Evolutionary conservation across 164 flowering plant genomes (phyloP), one percentile per base, ranked within the genome.

Genomic region (Stephania yunnanensis): DNA sequence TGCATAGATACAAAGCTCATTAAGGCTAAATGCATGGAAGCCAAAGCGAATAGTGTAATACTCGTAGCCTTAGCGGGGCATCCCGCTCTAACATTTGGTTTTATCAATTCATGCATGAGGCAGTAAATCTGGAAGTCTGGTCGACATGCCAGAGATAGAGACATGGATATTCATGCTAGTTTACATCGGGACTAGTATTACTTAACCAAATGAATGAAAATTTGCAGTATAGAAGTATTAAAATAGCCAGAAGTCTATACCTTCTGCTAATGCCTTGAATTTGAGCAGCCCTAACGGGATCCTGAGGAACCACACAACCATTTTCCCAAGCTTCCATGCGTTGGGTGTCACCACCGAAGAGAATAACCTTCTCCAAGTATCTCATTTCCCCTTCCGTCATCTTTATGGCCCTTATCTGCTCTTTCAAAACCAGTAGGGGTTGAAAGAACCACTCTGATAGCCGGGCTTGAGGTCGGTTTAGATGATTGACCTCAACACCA

Each of bases 211-310:
- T 66, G 42, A 29, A 66, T 25, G 69, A 29, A 20, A n/a, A 29
- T 68, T 42, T 29, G 20, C 19, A 58, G 6, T 19, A 12, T 13
- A 58, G 19, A 58, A 58, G 7, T 10, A 3, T 15, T 58, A 58
- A 58, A 15, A 6, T n/a, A 61, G 9, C 22, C 66, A 61, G 29
- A 46, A 74, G 45, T 79, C 46, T 31, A 36, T 86, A 92, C 98
- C 98, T 92, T 86, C 98, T 86, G 76, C 91, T 86, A 61, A 94
- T 90, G 77, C 97, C 97, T 67, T 91, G 86, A 68, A 94, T 89
- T 78, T 92, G 98, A 82, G 95, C 98, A 74, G 87, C 87, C 80
- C 93, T 84, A 52, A 94, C 81, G 58, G 90, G 81, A 76, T 92
- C 93, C 71, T 83, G 79, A 73, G 92, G 91, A 13, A 76, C 78